phyloP scores from a whole-genome alignment of 1,139 yeast species.

The Suhomyces coccinellae region DNA sequence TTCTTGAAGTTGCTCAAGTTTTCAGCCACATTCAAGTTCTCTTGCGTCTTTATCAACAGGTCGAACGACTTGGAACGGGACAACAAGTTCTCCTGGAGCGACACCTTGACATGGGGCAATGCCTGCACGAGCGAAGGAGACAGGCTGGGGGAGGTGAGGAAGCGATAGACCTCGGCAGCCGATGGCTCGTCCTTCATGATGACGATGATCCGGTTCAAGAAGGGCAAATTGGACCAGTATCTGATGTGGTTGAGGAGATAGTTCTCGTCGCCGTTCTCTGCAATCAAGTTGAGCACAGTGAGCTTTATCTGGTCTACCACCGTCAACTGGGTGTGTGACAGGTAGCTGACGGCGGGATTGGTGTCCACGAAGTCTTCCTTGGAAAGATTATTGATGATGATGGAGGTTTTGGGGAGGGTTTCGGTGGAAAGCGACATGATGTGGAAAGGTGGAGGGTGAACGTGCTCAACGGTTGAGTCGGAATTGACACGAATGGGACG shows the following conservation, averaged over 20 bases:
- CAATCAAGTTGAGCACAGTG: slow-evolving; percentile 29
- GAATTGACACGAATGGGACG: neutral
- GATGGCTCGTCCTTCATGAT: slow-evolving; percentile 35
- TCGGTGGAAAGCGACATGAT: slow-evolving; percentile 10
- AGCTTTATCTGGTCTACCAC: slow-evolving; percentile 40
- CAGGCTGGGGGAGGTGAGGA: slow-evolving; percentile 19
- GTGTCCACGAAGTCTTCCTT: slow-evolving; percentile 32
- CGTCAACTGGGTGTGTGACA: slow-evolving; percentile 19
- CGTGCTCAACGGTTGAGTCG: neutral
- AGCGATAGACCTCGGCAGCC: slow-evolving; percentile 29
- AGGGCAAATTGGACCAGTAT: slow-evolving; percentile 49
- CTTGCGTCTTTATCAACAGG: slow-evolving; percentile 17
- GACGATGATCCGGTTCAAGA: slow-evolving; percentile 42
- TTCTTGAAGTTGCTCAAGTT: slow-evolving; percentile 30
- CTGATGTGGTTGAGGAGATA: slow-evolving; percentile 32
- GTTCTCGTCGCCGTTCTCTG: slow-evolving; percentile 19
- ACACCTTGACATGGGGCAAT: slow-evolving; percentile 30
- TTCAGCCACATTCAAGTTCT: slow-evolving; percentile 22
- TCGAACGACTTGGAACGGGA: slow-evolving; percentile 43
- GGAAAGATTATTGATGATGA: slow-evolving; percentile 38
- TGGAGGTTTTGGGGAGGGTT: slow-evolving; percentile 29
- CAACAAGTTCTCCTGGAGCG: slow-evolving; percentile 45
- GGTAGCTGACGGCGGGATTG: neutral
- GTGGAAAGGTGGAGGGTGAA: neutral
- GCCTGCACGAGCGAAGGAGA: slow-evolving; percentile 13